Evolutionary conservation across 2,329 filamentous ascomycete genomes (phyloP).

Genomic region (Paecilomyces formosus): DNA sequence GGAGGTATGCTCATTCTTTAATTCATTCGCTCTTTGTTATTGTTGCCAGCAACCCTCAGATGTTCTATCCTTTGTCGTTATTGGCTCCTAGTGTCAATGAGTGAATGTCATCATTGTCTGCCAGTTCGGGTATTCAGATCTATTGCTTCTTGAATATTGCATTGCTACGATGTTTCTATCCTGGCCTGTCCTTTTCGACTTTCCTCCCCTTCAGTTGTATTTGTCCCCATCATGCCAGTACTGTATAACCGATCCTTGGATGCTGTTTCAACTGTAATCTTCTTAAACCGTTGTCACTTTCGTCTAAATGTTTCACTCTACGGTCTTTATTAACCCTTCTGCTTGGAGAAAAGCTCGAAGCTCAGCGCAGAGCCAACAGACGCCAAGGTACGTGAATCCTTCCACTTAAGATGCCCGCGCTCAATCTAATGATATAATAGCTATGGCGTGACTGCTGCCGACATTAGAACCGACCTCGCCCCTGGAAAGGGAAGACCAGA

Average conservation of each 20-base stretch:
- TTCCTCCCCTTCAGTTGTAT: background rate
- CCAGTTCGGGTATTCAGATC: background rate
- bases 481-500: slow-evolving; percentile 57
- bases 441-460: slow-evolving; percentile 50
- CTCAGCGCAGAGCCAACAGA: slow-evolving; percentile 10
- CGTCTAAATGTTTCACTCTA: background rate
- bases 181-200: background rate
- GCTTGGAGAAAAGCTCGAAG: background rate
- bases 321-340: background rate
- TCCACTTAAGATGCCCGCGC: slow-evolving; percentile 16
- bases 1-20: slow-evolving; percentile 27
- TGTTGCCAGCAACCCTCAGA: background rate
- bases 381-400: slow-evolving; percentile 17
- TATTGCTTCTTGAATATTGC: background rate
- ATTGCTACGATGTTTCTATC: background rate
- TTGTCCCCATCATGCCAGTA: background rate
- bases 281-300: background rate
- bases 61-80: background rate
- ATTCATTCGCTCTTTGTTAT: background rate
- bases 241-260: background rate
- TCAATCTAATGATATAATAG: background rate
- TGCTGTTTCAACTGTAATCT: background rate
- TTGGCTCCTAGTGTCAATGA: background rate
- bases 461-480: slow-evolving; percentile 60
- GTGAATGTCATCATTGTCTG: background rate